These are phyloP conservation scores for Tolypocladium ovalisporum DNA, from an alignment of 2,329 filamentous ascomycete species.

Conservation along the genomic window DNA sequence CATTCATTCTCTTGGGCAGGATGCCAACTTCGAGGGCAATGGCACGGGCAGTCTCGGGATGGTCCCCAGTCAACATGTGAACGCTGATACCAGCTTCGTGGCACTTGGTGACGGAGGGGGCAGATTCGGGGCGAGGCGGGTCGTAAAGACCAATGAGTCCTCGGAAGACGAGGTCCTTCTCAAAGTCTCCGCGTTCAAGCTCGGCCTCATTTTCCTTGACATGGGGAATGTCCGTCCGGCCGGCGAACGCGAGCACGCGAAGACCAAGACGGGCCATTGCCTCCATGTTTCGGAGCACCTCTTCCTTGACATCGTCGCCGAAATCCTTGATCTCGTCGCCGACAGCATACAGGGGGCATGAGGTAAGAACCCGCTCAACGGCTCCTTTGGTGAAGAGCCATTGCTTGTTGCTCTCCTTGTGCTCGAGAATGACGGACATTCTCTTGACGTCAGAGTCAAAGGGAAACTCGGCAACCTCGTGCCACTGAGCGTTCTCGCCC, in stretches of 20 bases:
- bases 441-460: constrained; percentile 68
- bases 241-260: constrained; percentile 57
- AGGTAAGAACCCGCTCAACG: constrained; percentile 56
- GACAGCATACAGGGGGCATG: constrained; percentile 43
- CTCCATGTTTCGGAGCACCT: constrained; percentile 59
- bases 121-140: constrained; percentile 58
- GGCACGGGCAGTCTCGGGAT: constrained; percentile 52
- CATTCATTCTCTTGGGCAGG: constrained; percentile 37
- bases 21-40: constrained; percentile 56
- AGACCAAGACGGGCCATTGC: constrained; percentile 54
- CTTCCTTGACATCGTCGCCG: constrained; percentile 38
- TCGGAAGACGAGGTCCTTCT: constrained; percentile 51
- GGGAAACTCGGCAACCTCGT: constrained; percentile 55
- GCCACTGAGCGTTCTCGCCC: constrained; percentile 40
- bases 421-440: constrained; percentile 60
- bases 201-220: constrained; percentile 26
- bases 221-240: constrained; percentile 28
- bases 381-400: constrained; percentile 55
- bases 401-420: constrained; percentile 25
- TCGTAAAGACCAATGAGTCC: constrained; percentile 66
- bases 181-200: constrained; percentile 43
- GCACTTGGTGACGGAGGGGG: constrained; percentile 44
- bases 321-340: constrained; percentile 33
- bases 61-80: constrained; percentile 62
- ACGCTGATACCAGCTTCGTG: constrained; percentile 53